A percentile compares a stretch with the other conserved stretches of the same genome.
Evolutionary conservation across 1,139 yeast genomes (phyloP).

Genomic region (Schwanniomyces etchellsii): DNA sequence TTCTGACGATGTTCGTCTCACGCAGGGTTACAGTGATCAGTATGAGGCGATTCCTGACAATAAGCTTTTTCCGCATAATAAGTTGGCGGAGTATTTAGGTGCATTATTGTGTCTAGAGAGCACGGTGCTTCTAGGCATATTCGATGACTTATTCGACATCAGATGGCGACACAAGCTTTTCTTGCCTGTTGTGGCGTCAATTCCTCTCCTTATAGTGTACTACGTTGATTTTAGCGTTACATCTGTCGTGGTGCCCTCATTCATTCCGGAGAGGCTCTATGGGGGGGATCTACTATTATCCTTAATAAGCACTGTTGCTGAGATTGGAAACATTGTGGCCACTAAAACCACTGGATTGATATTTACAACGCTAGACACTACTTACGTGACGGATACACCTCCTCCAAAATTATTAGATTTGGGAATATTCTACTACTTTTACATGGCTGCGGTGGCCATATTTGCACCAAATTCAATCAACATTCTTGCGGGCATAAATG

Average conservation of each 20-base stretch:
- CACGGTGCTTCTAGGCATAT: constrained; percentile 79
- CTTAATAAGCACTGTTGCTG: constrained; percentile 17
- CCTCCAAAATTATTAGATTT: constrained; percentile 57
- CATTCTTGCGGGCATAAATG: constrained; percentile 93
- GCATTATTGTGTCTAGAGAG: constrained; percentile 80
- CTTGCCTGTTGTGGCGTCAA: constrained; percentile 88
- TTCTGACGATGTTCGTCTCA: constrained; percentile 29
- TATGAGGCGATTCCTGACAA: constrained; percentile 19
- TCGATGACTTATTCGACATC: constrained; percentile 92
- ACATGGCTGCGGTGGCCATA: constrained; percentile 88
- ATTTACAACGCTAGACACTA: constrained; percentile 31
- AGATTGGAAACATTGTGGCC: constrained; percentile 28
- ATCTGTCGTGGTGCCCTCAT: constrained; percentile 77
- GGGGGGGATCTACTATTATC: constrained; percentile 18
- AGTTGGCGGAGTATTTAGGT: constrained; percentile 78
- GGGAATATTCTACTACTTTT: constrained; percentile 72
- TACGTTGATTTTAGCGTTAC: constrained; percentile 94
- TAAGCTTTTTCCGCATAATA: constrained; percentile 71
- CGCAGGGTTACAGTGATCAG: constrained; percentile 30
- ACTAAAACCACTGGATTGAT: constrained; percentile 32
- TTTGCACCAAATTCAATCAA: constrained; percentile 97
- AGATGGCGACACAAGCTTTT: constrained; percentile 97
- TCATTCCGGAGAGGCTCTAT: constrained; percentile 36
- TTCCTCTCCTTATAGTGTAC: constrained; percentile 86
- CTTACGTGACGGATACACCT: constrained; percentile 24